Evolutionary conservation across 2,329 filamentous ascomycete species (phyloP).

Genomic region (Bisporella sp.): DNA sequence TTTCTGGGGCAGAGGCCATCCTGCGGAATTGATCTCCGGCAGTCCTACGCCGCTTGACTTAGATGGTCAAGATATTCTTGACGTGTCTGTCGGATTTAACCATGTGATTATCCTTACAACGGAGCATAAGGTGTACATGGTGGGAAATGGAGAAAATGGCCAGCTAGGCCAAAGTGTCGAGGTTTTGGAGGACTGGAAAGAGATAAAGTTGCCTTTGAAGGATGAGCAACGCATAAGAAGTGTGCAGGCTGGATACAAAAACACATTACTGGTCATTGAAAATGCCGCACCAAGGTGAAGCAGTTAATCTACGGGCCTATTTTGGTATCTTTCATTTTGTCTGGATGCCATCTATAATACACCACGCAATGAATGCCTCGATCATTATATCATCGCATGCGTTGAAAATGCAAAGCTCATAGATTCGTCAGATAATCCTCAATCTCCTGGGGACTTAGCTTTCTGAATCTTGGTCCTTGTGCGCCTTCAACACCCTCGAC

Average conservation of each 20-base stretch:
- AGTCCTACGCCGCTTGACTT: slow-evolving; percentile 26
- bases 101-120: slow-evolving; percentile 51
- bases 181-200: slow-evolving; percentile 16
- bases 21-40: slow-evolving; percentile 6
- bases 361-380: slow-evolving; percentile 16
- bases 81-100: slow-evolving; percentile 49
- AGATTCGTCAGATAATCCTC: slow-evolving; percentile 99
- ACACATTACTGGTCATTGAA: slow-evolving; percentile 24
- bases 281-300: not conserved
- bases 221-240: slow-evolving; percentile 17
- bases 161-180: slow-evolving; percentile 44
- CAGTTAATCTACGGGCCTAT: not conserved
- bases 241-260: slow-evolving; percentile 25
- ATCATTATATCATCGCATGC: not conserved
- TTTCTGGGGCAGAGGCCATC: slow-evolving; percentile 44
- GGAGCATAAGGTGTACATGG: slow-evolving; percentile 43
- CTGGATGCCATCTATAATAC: slow-evolving; percentile 31
- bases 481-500: slow-evolving; percentile 84
- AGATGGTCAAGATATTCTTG: slow-evolving; percentile 43
- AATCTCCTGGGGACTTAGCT: slow-evolving; percentile 95
- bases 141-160: slow-evolving; percentile 50
- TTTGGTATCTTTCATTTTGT: slow-evolving; percentile 26
- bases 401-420: slow-evolving; percentile 35
- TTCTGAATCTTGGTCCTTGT: slow-evolving; percentile 81
- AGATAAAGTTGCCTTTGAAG: slow-evolving; percentile 16